phyloP scores from a whole-genome alignment of 257 asterid species.

The Anisodus tanguticus region DNA sequence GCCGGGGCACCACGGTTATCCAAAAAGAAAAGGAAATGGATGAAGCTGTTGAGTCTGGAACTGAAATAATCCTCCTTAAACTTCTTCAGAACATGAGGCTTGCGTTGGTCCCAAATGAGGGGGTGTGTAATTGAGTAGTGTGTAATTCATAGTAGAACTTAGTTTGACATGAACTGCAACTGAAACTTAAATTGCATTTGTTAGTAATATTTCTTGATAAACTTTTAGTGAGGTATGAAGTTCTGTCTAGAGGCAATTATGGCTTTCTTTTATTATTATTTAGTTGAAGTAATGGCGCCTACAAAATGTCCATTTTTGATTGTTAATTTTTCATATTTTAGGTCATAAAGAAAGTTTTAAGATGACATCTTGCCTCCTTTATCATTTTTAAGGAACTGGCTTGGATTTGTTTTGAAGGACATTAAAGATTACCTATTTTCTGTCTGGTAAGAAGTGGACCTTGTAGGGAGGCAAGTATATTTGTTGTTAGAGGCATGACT shows the following conservation, averaged over 20 bases:
- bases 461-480: conserved; percentile 22
- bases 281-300: no score
- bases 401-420: conserved; percentile 27
- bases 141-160: not conserved
- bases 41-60: not conserved
- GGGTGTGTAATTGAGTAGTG: no score
- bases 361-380: conserved; percentile 21
- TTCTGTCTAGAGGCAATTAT: not conserved
- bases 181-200: not conserved
- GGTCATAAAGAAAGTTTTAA: conserved; percentile 35
- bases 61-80: not conserved
- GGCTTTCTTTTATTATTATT: not conserved
- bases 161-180: not conserved
- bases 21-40: no score
- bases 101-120: not conserved
- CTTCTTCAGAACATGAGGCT: not conserved
- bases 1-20: no score
- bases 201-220: not conserved
- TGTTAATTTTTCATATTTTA: conserved; percentile 32
- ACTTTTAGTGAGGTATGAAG: not conserved
- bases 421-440: conserved; percentile 14
- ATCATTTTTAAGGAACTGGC: conserved; percentile 33
- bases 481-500: conserved; percentile 26
- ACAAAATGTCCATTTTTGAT: conserved; percentile 13
- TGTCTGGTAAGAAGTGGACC: conserved; percentile 22